phyloP scores from a whole-genome alignment of 768 basidiomycete genomes.

The Mycena olivaceomarginata region DNA sequence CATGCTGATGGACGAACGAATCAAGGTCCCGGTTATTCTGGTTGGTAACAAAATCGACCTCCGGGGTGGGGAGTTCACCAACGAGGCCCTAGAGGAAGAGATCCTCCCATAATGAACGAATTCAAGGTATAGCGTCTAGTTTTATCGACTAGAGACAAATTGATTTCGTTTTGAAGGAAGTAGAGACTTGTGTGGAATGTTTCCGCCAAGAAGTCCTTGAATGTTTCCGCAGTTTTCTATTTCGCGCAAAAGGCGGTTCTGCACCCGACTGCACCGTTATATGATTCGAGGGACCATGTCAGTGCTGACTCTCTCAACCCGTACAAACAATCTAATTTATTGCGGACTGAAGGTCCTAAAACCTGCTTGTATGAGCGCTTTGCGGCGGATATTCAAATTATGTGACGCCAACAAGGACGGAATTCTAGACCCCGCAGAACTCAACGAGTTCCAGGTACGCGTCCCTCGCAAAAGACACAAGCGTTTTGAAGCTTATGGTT shows the following conservation, averaged over 20 bases:
- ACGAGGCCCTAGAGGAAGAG: constrained; percentile 95
- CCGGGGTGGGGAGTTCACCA: constrained; percentile 94
- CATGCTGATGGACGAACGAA: constrained; percentile 21
- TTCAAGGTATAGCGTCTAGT: constrained; percentile 83
- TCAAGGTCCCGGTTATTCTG: constrained; percentile 94
- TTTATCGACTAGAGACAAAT: constrained; percentile 36
- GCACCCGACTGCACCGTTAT: constrained; percentile 97
- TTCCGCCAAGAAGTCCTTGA: constrained; percentile 92
- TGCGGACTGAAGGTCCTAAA: constrained; percentile 82
- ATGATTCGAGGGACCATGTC: constrained; percentile 97
- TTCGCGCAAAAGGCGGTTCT: constrained; percentile 99
- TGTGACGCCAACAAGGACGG: constrained; percentile 98
- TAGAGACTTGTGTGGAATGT: constrained; percentile 98
- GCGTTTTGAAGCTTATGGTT: constrained; percentile 27
- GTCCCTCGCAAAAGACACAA: constrained; percentile 13
- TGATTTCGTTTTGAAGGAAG: constrained; percentile 77
- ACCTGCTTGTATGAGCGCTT: constrained; percentile 91
- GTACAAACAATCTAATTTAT: constrained; percentile 31
- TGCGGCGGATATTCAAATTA: constrained; percentile 96
- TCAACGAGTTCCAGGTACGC: constrained; percentile 97
- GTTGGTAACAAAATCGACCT: constrained; percentile 99
- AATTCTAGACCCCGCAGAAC: constrained; percentile 89
- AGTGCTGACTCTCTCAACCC: constrained; percentile 51
- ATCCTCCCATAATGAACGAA: constrained; percentile 97
- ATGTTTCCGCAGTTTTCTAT: constrained; percentile 98